A percentile compares a stretch with the other conserved stretches of the same genome.
Conservation (phyloP, 441 rosid species). For the Erodium chrysanthum region DNA sequence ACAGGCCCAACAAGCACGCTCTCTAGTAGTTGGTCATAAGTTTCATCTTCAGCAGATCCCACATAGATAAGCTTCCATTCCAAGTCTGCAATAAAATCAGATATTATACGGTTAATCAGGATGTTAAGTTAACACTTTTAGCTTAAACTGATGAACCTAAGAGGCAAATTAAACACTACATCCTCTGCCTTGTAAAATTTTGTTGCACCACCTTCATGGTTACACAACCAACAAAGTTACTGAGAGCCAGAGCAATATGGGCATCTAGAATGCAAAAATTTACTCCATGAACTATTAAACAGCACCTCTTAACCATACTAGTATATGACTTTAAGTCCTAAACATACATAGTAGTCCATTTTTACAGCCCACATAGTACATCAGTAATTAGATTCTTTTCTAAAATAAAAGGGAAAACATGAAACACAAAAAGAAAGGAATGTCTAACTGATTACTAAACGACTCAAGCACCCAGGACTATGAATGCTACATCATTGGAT, state of each 20-base stretch:
- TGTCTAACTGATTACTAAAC: not conserved
- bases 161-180: not conserved
- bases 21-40: slow-evolving; percentile 60
- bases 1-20: slow-evolving; percentile 76
- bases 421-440: not conserved
- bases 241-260: not conserved
- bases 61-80: slow-evolving; percentile 76
- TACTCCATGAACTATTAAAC: not conserved
- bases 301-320: not conserved
- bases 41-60: slow-evolving; percentile 75
- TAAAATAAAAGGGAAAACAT: no score
- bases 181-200: not conserved
- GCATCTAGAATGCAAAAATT: not conserved
- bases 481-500: not conserved
- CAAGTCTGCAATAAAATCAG: slow-evolving; percentile 32
- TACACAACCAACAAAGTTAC: not conserved
- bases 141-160: not conserved
- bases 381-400: no score
- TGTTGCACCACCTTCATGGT: not conserved
- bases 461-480: not conserved
- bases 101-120: not conserved
- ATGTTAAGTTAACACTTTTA: not conserved
- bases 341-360: not conserved
- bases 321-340: not conserved
- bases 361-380: no score